Evolutionary conservation across 2,329 filamentous ascomycete genomes (phyloP).

Genomic region (Paraconiothyrium sp.): DNA sequence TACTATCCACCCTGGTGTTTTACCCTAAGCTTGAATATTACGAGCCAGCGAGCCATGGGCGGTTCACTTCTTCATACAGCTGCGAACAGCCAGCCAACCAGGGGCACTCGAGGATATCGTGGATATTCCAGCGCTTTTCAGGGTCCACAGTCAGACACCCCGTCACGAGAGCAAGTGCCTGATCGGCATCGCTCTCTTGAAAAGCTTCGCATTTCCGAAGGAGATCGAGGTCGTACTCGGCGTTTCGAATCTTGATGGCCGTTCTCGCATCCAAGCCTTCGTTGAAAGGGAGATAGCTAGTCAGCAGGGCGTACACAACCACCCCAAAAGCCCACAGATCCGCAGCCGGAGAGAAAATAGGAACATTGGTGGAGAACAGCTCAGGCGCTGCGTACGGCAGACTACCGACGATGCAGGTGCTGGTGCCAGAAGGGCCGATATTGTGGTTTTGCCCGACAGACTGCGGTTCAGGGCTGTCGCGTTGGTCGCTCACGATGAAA

Average conservation of each 20-base stretch:
- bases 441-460: slow-evolving; percentile 51
- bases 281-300: slow-evolving; percentile 70
- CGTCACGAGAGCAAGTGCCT: slow-evolving; percentile 65
- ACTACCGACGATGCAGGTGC: slow-evolving; percentile 68
- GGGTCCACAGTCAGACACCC: slow-evolving; percentile 68
- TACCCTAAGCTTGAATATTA: slow-evolving; percentile 2
- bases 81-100: slow-evolving; percentile 60
- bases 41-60: slow-evolving; percentile 40
- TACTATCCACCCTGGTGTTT: neutral
- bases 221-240: slow-evolving; percentile 65
- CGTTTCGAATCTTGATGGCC: slow-evolving; percentile 66
- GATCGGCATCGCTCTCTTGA: slow-evolving; percentile 48
- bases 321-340: slow-evolving; percentile 76
- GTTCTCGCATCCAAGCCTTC: slow-evolving; percentile 68
- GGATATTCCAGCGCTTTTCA: slow-evolving; percentile 65
- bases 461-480: slow-evolving; percentile 60
- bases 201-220: slow-evolving; percentile 57
- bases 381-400: slow-evolving; percentile 65
- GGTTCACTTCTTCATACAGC: slow-evolving; percentile 38
- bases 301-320: slow-evolving; percentile 68
- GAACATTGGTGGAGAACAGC: slow-evolving; percentile 52
- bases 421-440: slow-evolving; percentile 65
- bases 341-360: slow-evolving; percentile 63
- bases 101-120: slow-evolving; percentile 62
- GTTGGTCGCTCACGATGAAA: slow-evolving; percentile 67